phyloP scores from a whole-genome alignment of 2,329 filamentous ascomycete species.

The Aspergillus glaucus region DNA sequence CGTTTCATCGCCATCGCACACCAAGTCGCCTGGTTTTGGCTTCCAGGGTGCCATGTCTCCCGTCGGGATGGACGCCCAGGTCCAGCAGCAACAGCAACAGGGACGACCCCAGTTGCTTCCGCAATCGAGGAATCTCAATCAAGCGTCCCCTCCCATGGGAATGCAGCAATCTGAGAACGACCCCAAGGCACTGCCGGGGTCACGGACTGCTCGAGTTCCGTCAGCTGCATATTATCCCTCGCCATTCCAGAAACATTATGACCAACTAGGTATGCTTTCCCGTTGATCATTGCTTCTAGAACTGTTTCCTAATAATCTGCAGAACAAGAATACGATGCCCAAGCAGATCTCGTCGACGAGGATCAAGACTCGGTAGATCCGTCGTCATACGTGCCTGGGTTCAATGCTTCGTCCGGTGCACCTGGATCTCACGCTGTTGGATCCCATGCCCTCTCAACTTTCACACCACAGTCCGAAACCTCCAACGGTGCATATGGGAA shows the following conservation, averaged over 20 bases:
- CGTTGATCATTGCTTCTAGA: conserved; percentile 53
- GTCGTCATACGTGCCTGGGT: conserved; percentile 57
- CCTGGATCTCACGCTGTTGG: conserved; percentile 35
- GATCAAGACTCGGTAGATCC: conserved; percentile 64
- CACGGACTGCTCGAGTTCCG: conserved; percentile 32
- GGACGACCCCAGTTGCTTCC: conserved; percentile 43
- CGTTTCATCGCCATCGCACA: conserved; percentile 58
- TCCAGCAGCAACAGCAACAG: conserved; percentile 24
- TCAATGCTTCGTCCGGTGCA: conserved; percentile 39
- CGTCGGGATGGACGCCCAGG: conserved; percentile 51
- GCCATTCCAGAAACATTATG: conserved; percentile 88
- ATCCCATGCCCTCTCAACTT: conserved; percentile 38
- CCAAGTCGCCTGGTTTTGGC: conserved; percentile 56
- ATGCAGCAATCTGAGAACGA: conserved; percentile 34
- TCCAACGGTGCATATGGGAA: conserved; percentile 36
- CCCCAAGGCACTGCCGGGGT: conserved; percentile 26
- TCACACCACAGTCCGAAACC: conserved; percentile 33
- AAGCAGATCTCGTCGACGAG: conserved; percentile 82
- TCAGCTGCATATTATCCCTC: conserved; percentile 67
- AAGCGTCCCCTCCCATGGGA: conserved; percentile 28
- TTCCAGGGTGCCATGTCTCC: conserved; percentile 58
- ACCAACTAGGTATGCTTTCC: conserved; percentile 87
- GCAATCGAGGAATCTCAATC: conserved; percentile 30
- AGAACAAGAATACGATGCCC: conserved; percentile 97
- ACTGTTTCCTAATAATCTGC: conserved; percentile 29